Conservation (phyloP, 2,329 filamentous ascomycete genomes). For the Botrytis pseudocinerea region DNA sequence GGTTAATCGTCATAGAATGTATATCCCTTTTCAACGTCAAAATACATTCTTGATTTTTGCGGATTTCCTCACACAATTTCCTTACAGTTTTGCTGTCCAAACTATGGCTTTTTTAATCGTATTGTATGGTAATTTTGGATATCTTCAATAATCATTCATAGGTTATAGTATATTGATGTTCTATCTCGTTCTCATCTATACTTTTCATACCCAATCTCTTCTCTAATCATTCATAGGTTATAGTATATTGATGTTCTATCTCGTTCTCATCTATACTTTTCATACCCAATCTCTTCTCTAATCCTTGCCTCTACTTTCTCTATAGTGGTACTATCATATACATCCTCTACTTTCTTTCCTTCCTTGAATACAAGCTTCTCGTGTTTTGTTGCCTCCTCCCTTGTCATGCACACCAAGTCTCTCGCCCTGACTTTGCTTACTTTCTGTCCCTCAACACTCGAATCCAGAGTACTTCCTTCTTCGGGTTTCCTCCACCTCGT, state of each 20-base stretch:
- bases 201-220: slow-evolving; percentile 63
- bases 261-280: slow-evolving; percentile 50
- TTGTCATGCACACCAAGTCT: slow-evolving; percentile 88
- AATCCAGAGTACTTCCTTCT: slow-evolving; percentile 58
- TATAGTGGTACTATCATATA: slow-evolving; percentile 72
- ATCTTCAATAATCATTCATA: not conserved
- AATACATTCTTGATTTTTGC: too few relatives aligned
- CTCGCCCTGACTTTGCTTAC: slow-evolving; percentile 66
- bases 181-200: slow-evolving; percentile 45
- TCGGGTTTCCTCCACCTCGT: slow-evolving; percentile 73
- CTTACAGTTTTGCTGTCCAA: not conserved
- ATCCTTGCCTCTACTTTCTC: slow-evolving; percentile 65
- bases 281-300: slow-evolving; percentile 64
- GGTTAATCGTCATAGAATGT: not conserved
- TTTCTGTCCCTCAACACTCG: slow-evolving; percentile 72
- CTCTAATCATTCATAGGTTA: slow-evolving; percentile 48
- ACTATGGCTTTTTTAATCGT: not conserved
- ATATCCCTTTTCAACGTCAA: not conserved
- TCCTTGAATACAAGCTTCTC: slow-evolving; percentile 77
- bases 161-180: not conserved
- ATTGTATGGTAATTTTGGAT: not conserved
- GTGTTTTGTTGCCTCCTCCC: slow-evolving; percentile 80
- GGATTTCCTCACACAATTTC: not conserved
- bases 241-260: not conserved
- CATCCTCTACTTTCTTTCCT: slow-evolving; percentile 63